Conservation (phyloP, 225 moss, liverwort and hornwort genomes). For the Physcomitrellopsis africana region DNA sequence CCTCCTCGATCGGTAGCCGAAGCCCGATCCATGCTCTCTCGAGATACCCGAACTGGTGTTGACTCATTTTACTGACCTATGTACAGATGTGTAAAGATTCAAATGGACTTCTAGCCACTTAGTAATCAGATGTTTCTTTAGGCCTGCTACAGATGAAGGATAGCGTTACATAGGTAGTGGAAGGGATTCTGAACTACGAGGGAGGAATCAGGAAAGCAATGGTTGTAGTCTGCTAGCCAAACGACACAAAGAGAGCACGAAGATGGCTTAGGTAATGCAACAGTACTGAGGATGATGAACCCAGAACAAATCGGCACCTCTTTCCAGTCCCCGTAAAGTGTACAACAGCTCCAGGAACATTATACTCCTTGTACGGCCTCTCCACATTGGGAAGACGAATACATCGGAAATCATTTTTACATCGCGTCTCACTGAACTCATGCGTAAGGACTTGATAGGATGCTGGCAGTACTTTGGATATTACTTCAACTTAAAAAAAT, state of each 20-base stretch:
- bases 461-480: too few relatives aligned
- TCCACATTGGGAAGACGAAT: too few relatives aligned
- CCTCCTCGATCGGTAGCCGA: conserved; percentile 97
- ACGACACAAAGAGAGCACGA: not conserved
- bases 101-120: conserved; percentile 27
- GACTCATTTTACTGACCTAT: conserved; percentile 88
- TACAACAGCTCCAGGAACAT: too few relatives aligned
- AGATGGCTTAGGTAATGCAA: conserved; percentile 8
- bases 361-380: too few relatives aligned
- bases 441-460: too few relatives aligned
- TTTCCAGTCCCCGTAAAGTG: too few relatives aligned
- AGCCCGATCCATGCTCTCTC: conserved; percentile 95
- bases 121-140: conserved; percentile 15
- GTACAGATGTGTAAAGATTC: conserved; percentile 48
- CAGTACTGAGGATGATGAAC: not conserved
- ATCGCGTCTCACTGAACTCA: too few relatives aligned
- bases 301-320: not conserved
- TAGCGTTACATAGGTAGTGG: conserved; percentile 15
- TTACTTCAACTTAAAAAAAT: too few relatives aligned
- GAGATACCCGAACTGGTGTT: conserved; percentile 78
- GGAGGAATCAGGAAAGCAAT: conserved; percentile 28
- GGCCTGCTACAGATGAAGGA: conserved; percentile 32
- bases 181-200: conserved; percentile 32
- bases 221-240: conserved; percentile 18
- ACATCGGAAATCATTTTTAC: too few relatives aligned